These are phyloP conservation scores for Pterula multifida DNA, from an alignment of 1,284 basidiomycete genomes.

Conservation along the genomic window DNA sequence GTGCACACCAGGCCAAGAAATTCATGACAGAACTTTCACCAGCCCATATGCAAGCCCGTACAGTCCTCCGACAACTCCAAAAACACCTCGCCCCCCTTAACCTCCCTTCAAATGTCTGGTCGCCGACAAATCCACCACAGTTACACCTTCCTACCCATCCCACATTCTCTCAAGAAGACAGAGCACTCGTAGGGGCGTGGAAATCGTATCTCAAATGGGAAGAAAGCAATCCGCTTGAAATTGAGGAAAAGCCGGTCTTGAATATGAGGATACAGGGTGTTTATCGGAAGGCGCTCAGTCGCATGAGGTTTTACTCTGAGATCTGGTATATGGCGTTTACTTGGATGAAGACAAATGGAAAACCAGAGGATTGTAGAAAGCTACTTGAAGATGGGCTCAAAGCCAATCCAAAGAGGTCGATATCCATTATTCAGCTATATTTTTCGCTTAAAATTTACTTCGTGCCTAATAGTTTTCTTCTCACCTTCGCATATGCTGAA, in stretches of 20 bases:
- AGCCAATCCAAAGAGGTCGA: slow-evolving; percentile 75
- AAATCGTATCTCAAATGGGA: slow-evolving; percentile 93
- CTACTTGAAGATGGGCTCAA: slow-evolving; percentile 79
- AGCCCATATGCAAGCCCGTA: slow-evolving; percentile 88
- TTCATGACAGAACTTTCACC: slow-evolving; percentile 81
- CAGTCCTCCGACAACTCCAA: slow-evolving; percentile 76
- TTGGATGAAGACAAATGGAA: slow-evolving; percentile 67
- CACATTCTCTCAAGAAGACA: slow-evolving; percentile 63
- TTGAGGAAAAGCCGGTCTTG: slow-evolving; percentile 68
- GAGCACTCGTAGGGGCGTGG: slow-evolving; percentile 75
- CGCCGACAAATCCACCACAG: slow-evolving; percentile 37
- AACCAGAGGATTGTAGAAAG: slow-evolving; percentile 72
- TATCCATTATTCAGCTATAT: slow-evolving; percentile 2
- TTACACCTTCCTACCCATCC: slow-evolving; percentile 65
- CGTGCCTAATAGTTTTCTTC: slow-evolving; percentile 52
- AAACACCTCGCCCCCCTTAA: slow-evolving; percentile 25
- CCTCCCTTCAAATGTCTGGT: slow-evolving; percentile 37
- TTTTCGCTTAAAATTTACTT: slow-evolving; percentile 5
- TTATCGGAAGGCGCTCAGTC: slow-evolving; percentile 78
- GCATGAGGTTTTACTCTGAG: slow-evolving; percentile 92
- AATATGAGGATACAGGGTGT: slow-evolving; percentile 70
- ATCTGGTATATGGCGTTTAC: slow-evolving; percentile 92
- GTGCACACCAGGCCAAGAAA: slow-evolving; percentile 65
- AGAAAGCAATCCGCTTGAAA: slow-evolving; percentile 85
- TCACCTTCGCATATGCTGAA: slow-evolving; percentile 88